These are phyloP conservation scores for Floccularia luteovirens DNA, from an alignment of 768 basidiomycete species.

Conservation along the genomic window DNA sequence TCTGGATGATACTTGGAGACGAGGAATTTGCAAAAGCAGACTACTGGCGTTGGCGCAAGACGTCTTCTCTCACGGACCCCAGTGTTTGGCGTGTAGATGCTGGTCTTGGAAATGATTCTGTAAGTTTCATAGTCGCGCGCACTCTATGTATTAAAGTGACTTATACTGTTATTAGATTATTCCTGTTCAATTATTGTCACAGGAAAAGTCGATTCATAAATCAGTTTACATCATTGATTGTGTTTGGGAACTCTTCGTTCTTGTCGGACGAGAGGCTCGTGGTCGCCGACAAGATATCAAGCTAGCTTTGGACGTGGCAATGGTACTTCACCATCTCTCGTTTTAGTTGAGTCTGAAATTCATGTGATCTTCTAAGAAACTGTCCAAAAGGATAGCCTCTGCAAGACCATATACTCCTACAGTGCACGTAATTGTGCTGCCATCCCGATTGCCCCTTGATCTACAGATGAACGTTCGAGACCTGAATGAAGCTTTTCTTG, in stretches of 20 bases:
- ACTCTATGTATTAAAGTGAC: not conserved
- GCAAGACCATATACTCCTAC: constrained; percentile 64
- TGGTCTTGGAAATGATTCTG: constrained; percentile 23
- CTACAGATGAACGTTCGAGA: constrained; percentile 60
- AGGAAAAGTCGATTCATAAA: constrained; percentile 25
- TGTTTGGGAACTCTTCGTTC: constrained; percentile 71
- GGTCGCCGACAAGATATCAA: constrained; percentile 51
- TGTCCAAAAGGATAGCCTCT: constrained; percentile 42
- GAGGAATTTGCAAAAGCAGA: constrained; percentile 70
- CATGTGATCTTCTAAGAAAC: constrained; percentile 28
- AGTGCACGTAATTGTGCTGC: constrained; percentile 66
- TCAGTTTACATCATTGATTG: constrained; percentile 68
- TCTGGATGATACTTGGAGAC: constrained; percentile 83
- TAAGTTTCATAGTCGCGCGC: constrained; percentile 19
- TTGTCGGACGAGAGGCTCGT: constrained; percentile 65
- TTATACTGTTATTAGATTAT: constrained; percentile 31
- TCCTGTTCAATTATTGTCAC: constrained; percentile 33
- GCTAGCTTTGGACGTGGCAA: constrained; percentile 50
- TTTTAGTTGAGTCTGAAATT: not conserved
- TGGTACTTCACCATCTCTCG: constrained; percentile 27
- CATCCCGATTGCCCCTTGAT: constrained; percentile 69
- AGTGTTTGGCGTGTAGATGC: constrained; percentile 55
- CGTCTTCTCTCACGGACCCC: constrained; percentile 31
- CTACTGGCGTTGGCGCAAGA: constrained; percentile 72
- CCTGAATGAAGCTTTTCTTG: constrained; percentile 56